These are phyloP conservation scores for Ascosphaera pollenicola DNA, from an alignment of 2,329 filamentous ascomycete genomes.

Conservation along the genomic window DNA sequence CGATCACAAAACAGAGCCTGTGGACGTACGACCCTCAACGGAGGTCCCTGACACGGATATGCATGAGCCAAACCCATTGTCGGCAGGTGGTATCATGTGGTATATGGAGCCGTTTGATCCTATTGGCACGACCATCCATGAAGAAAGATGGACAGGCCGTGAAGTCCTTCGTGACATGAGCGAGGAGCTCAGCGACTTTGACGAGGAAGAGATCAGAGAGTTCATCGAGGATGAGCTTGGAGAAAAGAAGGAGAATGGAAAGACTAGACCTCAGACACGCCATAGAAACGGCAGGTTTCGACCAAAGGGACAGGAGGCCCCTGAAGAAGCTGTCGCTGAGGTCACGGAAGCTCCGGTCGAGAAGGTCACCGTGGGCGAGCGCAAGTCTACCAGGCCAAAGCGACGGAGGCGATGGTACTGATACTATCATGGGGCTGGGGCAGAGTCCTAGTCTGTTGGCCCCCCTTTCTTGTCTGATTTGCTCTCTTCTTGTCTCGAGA, in stretches of 20 bases:
- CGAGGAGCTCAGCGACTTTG: conserved; percentile 76
- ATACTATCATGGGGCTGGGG: too few species aligned
- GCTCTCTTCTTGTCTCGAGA: too few species aligned
- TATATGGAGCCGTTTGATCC: conserved; percentile 67
- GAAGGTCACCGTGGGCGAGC: not conserved
- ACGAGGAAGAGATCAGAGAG: conserved; percentile 70
- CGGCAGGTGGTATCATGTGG: conserved; percentile 65
- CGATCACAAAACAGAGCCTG: conserved; percentile 4
- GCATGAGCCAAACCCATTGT: conserved; percentile 28
- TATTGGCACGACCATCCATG: conserved; percentile 55
- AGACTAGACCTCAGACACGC: conserved; percentile 3
- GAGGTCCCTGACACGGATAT: conserved; percentile 6
- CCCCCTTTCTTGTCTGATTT: too few species aligned
- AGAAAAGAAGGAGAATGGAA: conserved; percentile 4
- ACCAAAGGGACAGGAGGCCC: not conserved
- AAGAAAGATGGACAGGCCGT: conserved; percentile 50
- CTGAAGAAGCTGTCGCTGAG: not conserved
- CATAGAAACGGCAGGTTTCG: conserved; percentile 5
- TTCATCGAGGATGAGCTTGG: conserved; percentile 31
- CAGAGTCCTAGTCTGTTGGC: too few species aligned
- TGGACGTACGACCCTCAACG: conserved; percentile 19
- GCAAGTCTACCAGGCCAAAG: not conserved
- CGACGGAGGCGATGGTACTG: not conserved
- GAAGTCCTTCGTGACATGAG: conserved; percentile 54
- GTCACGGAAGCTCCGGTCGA: not conserved